These are phyloP conservation scores for Barbatosphaeria neglecta DNA, from an alignment of 495 filamentous ascomycete genomes.

Conservation along the genomic window DNA sequence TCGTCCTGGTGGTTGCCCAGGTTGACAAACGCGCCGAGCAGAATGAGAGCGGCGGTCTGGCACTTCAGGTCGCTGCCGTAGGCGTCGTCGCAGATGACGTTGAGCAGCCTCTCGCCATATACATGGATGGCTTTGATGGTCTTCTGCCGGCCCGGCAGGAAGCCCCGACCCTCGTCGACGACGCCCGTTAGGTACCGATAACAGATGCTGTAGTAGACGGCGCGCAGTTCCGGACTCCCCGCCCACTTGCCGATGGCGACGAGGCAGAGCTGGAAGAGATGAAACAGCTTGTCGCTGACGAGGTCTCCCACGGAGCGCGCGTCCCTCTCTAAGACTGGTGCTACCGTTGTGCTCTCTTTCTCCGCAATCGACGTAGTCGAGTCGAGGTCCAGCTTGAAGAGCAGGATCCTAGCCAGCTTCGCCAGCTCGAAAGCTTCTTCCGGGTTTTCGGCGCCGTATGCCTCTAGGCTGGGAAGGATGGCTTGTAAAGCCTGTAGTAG, in stretches of 20 bases:
- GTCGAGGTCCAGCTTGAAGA: conserved; percentile 59
- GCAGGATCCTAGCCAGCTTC: conserved; percentile 60
- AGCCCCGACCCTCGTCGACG: conserved; percentile 36
- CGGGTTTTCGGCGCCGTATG: conserved; percentile 50
- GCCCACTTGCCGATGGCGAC: conserved; percentile 61
- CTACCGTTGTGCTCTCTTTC: conserved; percentile 29
- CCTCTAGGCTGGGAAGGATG: conserved; percentile 74
- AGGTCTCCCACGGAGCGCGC: conserved; percentile 47
- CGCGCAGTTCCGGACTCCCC: conserved; percentile 57
- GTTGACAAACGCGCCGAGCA: conserved; percentile 59
- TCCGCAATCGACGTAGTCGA: conserved; percentile 27
- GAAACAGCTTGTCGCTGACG: conserved; percentile 77
- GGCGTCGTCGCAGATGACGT: conserved; percentile 87
- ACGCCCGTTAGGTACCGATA: conserved; percentile 72
- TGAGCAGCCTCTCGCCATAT: conserved; percentile 66
- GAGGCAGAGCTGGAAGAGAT: conserved; percentile 77
- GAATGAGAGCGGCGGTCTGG: conserved; percentile 68
- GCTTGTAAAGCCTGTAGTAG: conserved; percentile 75
- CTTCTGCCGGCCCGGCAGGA: conserved; percentile 41
- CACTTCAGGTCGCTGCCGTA: conserved; percentile 71
- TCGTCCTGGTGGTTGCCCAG: conserved; percentile 52
- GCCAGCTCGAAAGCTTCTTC: conserved; percentile 62
- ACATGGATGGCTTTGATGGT: conserved; percentile 64
- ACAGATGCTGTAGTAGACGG: conserved; percentile 78
- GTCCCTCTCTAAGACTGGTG: too few relatives aligned